Percentiles rank a stretch among this genome's conserved stretches.
These are phyloP conservation scores for Gossypium rotundifolium DNA, from an alignment of 345 rosid genomes.

Conservation along the genomic window DNA sequence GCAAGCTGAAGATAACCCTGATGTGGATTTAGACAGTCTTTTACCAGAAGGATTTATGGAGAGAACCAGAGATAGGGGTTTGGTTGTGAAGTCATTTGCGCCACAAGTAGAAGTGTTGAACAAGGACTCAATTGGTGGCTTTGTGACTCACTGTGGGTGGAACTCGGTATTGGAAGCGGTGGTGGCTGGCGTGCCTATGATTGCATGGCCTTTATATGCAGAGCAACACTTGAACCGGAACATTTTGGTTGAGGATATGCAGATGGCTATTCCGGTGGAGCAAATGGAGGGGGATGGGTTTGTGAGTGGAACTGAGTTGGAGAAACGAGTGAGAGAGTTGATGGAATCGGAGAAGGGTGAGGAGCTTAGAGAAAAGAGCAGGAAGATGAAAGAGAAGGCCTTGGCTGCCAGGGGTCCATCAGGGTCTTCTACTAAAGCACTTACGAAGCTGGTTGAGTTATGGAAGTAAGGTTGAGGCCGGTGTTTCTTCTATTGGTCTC, in stretches of 20 bases:
- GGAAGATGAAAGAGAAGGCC: conserved; percentile 14
- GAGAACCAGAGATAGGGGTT: conserved; percentile 35
- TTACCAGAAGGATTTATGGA: conserved; percentile 36
- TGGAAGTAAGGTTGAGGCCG: conserved; percentile 10
- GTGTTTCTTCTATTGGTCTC: too few relatives aligned
- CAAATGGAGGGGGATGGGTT: conserved; percentile 22
- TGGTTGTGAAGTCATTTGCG: conserved; percentile 52
- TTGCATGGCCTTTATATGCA: conserved; percentile 51
- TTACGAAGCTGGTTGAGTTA: conserved; percentile 14
- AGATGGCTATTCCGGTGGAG: conserved; percentile 23
- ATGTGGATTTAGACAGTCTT: conserved; percentile 16
- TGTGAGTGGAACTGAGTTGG: conserved; percentile 28
- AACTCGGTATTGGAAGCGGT: conserved; percentile 56
- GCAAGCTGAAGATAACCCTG: conserved; percentile 12
- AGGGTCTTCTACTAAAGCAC: conserved; percentile 20
- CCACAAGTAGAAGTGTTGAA: conserved; percentile 51
- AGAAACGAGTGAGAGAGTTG: conserved; percentile 26
- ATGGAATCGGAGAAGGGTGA: conserved; percentile 27
- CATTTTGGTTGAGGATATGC: conserved; percentile 30
- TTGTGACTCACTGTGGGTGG: conserved; percentile 75
- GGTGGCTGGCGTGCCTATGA: conserved; percentile 45
- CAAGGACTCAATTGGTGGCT: conserved; percentile 48
- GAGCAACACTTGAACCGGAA: conserved; percentile 36
- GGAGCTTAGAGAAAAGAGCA: conserved; percentile 15
- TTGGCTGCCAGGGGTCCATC: conserved; percentile 6